phyloP scores from a whole-genome alignment of 768 basidiomycete genomes.

The Mycena filopes region DNA sequence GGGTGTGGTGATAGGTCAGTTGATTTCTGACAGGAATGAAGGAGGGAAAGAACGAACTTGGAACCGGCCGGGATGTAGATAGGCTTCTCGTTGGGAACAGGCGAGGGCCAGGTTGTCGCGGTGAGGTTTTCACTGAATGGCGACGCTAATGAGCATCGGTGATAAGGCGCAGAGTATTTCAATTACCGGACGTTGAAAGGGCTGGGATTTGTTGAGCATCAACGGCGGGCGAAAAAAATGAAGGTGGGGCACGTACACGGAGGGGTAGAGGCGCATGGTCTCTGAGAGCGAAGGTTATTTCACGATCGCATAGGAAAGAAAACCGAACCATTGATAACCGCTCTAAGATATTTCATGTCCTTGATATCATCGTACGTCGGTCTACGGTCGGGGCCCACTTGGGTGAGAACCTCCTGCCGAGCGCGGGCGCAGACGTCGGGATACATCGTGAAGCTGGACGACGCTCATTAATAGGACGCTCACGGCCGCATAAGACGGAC shows the following conservation, averaged over 20 bases:
- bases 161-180: neutral
- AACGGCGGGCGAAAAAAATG: neutral
- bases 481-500: neutral
- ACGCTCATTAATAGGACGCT: neutral
- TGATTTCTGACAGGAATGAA: neutral
- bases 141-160: neutral
- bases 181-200: conserved; percentile 53
- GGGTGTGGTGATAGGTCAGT: neutral
- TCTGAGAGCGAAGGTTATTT: conserved; percentile 44
- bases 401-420: conserved; percentile 59
- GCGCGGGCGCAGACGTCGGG: conserved; percentile 57
- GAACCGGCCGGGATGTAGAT: conserved; percentile 48
- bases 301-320: too few species aligned
- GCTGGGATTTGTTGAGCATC: conserved; percentile 34
- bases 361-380: conserved; percentile 68
- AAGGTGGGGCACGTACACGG: conserved; percentile 46
- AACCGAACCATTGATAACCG: conserved; percentile 64
- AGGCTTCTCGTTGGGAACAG: conserved; percentile 41
- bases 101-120: conserved; percentile 42
- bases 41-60: conserved; percentile 33
- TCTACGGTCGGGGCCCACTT: conserved; percentile 53
- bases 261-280: conserved; percentile 63
- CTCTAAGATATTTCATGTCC: conserved; percentile 70
- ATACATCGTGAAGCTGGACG: conserved; percentile 40
- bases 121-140: conserved; percentile 48